These are phyloP conservation scores for Pleurotus tuoliensis DNA, from an alignment of 768 basidiomycete genomes.

Conservation along the genomic window DNA sequence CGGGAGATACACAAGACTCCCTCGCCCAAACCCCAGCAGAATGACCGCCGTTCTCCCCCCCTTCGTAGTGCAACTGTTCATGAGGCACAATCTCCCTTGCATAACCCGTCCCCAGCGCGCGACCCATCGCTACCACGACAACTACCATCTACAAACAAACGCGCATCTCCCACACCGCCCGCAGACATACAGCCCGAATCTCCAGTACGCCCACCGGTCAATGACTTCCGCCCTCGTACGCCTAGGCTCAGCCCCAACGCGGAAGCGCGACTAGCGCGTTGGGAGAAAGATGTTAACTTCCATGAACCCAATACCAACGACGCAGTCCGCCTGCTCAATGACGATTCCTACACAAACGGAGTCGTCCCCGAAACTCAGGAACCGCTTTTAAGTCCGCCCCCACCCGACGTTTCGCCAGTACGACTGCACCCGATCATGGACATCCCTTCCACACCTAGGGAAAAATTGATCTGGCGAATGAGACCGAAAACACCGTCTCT, in stretches of 20 bases:
- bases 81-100: no score
- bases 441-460: slow-evolving; percentile 1
- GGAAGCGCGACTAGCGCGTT: neutral
- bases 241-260: neutral
- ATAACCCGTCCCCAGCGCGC: no score
- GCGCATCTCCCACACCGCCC: no score
- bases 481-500: slow-evolving; percentile 5
- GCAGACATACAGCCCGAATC: no score
- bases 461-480: slow-evolving; percentile 5
- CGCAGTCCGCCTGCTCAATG: neutral
- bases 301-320: neutral
- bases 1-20: no score
- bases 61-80: no score
- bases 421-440: neutral
- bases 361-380: slow-evolving; percentile 8
- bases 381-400: neutral
- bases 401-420: neutral
- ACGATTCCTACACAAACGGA: neutral
- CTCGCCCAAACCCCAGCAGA: no score
- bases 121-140: no score
- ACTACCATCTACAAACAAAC: no score
- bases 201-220: no score
- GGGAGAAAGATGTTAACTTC: neutral
- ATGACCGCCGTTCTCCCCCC: no score
- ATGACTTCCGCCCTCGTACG: neutral